Conservation (phyloP, 2,329 filamentous ascomycete species). For the Tolypocladium nubicola region DNA sequence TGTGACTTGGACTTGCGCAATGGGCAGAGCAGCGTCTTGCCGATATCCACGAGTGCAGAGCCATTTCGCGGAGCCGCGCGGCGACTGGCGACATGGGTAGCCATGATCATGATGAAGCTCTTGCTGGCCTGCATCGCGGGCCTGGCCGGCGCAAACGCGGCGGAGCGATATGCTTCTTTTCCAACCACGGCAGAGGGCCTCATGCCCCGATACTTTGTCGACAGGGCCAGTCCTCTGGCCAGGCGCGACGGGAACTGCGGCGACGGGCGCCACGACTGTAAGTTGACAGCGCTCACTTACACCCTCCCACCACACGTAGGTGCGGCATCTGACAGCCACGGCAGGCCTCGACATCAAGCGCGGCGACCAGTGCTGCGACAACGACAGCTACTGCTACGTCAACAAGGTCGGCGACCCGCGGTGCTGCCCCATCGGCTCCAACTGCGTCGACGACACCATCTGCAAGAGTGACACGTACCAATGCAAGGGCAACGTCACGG, state of each 20-base stretch:
- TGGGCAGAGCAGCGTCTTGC: background rate
- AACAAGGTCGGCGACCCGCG: conserved; percentile 17
- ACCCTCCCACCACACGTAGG: background rate
- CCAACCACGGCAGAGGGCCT: background rate
- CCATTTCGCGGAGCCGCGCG: background rate
- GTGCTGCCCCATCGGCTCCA: conserved; percentile 32
- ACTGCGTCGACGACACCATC: conserved; percentile 26
- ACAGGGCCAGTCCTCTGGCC: conserved; percentile 14
- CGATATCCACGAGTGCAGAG: background rate
- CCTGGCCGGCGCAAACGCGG: background rate
- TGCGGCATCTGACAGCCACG: background rate
- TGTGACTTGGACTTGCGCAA: background rate
- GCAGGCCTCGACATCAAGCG: conserved; percentile 31
- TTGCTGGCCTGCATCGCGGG: background rate
- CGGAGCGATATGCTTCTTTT: background rate
- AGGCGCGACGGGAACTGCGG: conserved; percentile 18
- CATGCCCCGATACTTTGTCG: conserved; percentile 6
- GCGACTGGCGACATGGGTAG: background rate
- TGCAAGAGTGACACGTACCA: conserved; percentile 22
- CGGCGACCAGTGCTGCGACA: conserved; percentile 28
- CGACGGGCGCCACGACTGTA: conserved; percentile 19
- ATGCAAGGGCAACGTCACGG: conserved; percentile 16
- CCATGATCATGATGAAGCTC: background rate
- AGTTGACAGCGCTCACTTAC: conserved; percentile 2
- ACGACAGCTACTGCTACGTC: conserved; percentile 35